phyloP scores from a whole-genome alignment of 225 moss, liverwort and hornwort genomes.

The Bryum argenteum region DNA sequence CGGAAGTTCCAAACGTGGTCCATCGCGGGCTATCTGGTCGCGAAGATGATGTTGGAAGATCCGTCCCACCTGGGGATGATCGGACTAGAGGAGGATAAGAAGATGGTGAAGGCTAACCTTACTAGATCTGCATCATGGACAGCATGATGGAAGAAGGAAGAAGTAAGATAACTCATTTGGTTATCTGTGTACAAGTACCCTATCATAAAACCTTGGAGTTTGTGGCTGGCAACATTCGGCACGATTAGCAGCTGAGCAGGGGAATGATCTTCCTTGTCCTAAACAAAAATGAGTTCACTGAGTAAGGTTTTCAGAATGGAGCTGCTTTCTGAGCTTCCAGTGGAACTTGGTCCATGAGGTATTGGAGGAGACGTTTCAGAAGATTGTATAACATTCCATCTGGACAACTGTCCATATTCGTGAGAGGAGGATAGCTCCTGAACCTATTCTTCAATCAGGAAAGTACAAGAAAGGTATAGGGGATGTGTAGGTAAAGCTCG shows the following conservation, averaged over 20 bases:
- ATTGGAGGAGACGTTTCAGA: conserved; percentile 26
- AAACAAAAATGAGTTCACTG: conserved; percentile 31
- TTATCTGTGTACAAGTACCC: conserved; percentile 34
- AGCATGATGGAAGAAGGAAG: conserved; percentile 26
- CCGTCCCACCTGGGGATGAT: conserved; percentile 97
- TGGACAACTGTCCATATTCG: conserved; percentile 27
- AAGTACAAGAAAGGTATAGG: conserved; percentile 33
- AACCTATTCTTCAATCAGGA: conserved; percentile 39
- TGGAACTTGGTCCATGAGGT: conserved; percentile 19
- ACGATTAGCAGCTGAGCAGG: conserved; percentile 22
- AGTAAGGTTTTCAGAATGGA: conserved; percentile 22
- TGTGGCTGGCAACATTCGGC: conserved; percentile 20
- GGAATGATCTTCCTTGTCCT: conserved; percentile 18
- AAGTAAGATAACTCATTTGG: conserved; percentile 6
- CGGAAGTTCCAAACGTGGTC: conserved; percentile 93
- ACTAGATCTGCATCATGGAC: conserved; percentile 90
- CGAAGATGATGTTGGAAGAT: conserved; percentile 96
- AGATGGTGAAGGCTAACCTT: conserved; percentile 75
- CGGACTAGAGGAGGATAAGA: conserved; percentile 83
- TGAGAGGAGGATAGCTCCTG: conserved; percentile 30
- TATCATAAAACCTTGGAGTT: conserved; percentile 35
- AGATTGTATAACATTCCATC: conserved; percentile 46
- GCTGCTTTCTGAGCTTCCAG: conserved; percentile 25
- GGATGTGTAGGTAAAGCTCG: conserved; percentile 31
- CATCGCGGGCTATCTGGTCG: conserved; percentile 90